These are phyloP conservation scores for Ophiosphaerella narmari DNA, from an alignment of 2,329 filamentous ascomycete genomes.

Conservation along the genomic window DNA sequence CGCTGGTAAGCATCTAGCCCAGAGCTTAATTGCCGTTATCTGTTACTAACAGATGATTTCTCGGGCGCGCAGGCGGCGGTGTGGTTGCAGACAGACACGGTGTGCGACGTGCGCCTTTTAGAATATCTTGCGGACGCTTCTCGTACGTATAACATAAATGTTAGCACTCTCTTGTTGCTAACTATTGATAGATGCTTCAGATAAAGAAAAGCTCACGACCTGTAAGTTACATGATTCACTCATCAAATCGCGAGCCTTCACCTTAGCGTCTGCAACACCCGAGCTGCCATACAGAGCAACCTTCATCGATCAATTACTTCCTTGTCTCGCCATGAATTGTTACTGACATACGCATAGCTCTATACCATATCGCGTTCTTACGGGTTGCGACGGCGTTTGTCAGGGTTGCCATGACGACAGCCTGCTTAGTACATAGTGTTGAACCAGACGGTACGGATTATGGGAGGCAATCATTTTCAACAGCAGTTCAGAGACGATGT, in stretches of 20 bases:
- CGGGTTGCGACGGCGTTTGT: constrained; percentile 20
- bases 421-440: neutral
- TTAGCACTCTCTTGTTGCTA: too few species aligned
- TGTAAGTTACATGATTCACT: constrained; percentile 15
- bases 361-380: constrained; percentile 2
- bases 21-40: constrained; percentile 8
- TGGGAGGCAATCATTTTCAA: neutral
- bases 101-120: constrained; percentile 56
- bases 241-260: too few species aligned
- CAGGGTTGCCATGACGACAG: neutral
- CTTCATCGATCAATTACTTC: too few species aligned
- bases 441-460: too few species aligned
- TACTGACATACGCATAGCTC: neutral
- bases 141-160: too few species aligned
- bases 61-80: constrained; percentile 49
- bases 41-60: constrained; percentile 18
- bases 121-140: constrained; percentile 56
- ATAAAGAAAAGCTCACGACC: constrained; percentile 45
- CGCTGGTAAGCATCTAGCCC: constrained; percentile 41
- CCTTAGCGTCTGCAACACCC: too few species aligned
- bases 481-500: neutral
- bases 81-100: constrained; percentile 59
- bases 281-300: too few species aligned
- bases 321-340: too few species aligned
- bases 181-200: constrained; percentile 53